Conservation (phyloP, 345 rosid species). For the Fremontodendron californicum region DNA sequence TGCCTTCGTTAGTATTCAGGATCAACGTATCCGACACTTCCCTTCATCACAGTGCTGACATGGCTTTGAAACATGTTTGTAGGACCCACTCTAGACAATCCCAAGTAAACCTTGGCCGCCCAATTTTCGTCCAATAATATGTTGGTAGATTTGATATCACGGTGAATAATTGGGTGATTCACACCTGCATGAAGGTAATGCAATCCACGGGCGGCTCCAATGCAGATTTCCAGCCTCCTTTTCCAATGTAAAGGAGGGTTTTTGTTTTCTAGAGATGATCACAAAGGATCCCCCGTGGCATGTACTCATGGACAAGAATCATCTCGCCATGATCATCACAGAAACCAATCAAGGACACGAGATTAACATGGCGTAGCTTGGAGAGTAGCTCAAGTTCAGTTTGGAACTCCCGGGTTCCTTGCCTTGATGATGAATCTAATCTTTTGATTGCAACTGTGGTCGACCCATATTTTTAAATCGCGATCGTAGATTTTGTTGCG, state of each 20-base stretch:
- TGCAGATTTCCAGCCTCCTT: conserved; percentile 28
- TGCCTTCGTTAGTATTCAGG: conserved; percentile 27
- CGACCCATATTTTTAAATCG: too few species aligned
- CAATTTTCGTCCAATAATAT: conserved; percentile 14
- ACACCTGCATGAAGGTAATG: conserved; percentile 31
- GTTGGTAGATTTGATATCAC: conserved; percentile 12
- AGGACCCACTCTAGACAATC: conserved; percentile 25
- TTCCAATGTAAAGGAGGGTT: conserved; percentile 32
- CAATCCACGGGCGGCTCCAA: conserved; percentile 31
- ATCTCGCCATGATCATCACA: conserved; percentile 41
- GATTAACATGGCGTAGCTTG: conserved; percentile 32
- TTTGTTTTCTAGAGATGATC: conserved; percentile 24
- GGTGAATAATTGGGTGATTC: conserved; percentile 17
- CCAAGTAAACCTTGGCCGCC: conserved; percentile 26
- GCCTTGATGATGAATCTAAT: conserved; percentile 29
- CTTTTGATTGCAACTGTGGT: conserved; percentile 42
- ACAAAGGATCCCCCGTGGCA: conserved; percentile 27
- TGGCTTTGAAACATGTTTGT: conserved; percentile 1
- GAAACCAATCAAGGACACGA: conserved; percentile 41
- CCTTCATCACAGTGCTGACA: conserved; percentile 29
- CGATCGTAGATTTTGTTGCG: too few species aligned
- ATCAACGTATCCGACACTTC: conserved; percentile 31
- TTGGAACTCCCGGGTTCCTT: conserved; percentile 38
- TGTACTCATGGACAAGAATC: conserved; percentile 41
- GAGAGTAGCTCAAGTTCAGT: conserved; percentile 34